Evolutionary conservation across 2,329 filamentous ascomycete species (phyloP), one percentile per base, ranked within the genome.

Genomic region (Pseudogymnoascus sp.): DNA sequence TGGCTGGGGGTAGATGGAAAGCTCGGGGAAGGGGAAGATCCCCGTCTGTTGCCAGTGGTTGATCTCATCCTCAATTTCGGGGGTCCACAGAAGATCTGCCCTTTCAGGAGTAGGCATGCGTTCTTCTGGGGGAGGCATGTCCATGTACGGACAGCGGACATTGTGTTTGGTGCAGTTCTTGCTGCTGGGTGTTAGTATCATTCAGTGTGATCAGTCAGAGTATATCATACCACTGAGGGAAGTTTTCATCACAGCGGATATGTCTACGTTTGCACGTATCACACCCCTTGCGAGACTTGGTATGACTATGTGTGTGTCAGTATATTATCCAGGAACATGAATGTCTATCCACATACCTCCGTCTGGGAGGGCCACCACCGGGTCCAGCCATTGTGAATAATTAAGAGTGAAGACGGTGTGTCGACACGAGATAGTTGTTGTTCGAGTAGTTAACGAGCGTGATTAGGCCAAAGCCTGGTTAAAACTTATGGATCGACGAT

Each of bases 111-210:
- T 83, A 39, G 78, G 77, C 35, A 81, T 79, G 65, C 82, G 77
- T 66, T 83, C 78, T 65, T 88, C 85, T 61, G 86, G 80, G 48
- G 83, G 79, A 56, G 88, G 83, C 70, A 86, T 85, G 71, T 97
- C 92, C 80, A 96, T 95, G 78, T 97, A 99, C 68, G 96, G 94
- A 75, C 94, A 99, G 70, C 92, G 89, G 69, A 95, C 94, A 77
- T 96, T 96, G 77, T 99, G 94, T 77, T 97, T 99, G 63, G 92
- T 96, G 76, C 94, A 99, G 75, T 99, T 99, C 70, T 90, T 90
- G 77, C 92, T 95, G 70, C 33, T 45, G 23, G 41, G 60, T 34
- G 63, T 71, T 62, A 74, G 66, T 59, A 61, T 60, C 13, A 38
- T 30, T 19, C 10, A 38, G 23, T 33, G 35, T 15, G n/a, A 15